phyloP scores from a whole-genome alignment of 1,139 yeast genomes.

The Yamadazyma kanchanaburiensis region DNA sequence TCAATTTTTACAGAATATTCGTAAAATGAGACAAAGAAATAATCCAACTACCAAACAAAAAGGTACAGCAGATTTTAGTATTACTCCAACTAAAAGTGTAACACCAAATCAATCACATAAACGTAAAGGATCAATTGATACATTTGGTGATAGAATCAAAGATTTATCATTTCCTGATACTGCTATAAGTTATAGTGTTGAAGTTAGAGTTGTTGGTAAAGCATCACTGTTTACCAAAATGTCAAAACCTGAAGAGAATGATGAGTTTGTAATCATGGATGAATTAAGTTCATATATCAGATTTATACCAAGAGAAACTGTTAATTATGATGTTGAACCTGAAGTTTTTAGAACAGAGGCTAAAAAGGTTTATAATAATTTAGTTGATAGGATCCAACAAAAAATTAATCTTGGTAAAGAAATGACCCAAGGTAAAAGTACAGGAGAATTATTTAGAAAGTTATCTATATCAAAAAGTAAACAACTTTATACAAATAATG shows the following conservation, averaged over 20 bases:
- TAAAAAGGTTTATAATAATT: conserved; percentile 24
- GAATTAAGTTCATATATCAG: conserved; percentile 31
- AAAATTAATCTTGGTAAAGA: conserved; percentile 27
- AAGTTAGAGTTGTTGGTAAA: conserved; percentile 41
- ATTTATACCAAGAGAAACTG: conserved; percentile 20
- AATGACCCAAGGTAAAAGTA: conserved; percentile 2
- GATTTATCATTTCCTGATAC: conserved; percentile 42
- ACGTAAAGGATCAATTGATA: conserved; percentile 2
- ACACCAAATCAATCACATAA: not conserved
- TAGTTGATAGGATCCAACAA: conserved; percentile 26
- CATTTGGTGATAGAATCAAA: conserved; percentile 18
- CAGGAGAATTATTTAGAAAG: conserved; percentile 7
- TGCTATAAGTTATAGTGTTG: conserved; percentile 35
- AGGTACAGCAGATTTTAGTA: conserved; percentile 8
- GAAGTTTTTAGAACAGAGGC: conserved; percentile 19
- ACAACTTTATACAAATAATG: conserved; percentile 16
- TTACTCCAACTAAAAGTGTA: conserved; percentile 1
- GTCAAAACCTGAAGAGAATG: conserved; percentile 9
- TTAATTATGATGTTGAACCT: conserved; percentile 9
- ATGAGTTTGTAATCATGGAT: conserved; percentile 39
- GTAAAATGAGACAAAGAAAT: conserved; percentile 11
- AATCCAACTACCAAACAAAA: conserved; percentile 4
- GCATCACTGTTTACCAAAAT: conserved; percentile 29
- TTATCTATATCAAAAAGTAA: conserved; percentile 15
- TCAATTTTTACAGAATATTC: conserved; percentile 14